Evolutionary conservation across 2,329 filamentous ascomycete species (phyloP).

Genomic region (Claviceps cyperi): DNA sequence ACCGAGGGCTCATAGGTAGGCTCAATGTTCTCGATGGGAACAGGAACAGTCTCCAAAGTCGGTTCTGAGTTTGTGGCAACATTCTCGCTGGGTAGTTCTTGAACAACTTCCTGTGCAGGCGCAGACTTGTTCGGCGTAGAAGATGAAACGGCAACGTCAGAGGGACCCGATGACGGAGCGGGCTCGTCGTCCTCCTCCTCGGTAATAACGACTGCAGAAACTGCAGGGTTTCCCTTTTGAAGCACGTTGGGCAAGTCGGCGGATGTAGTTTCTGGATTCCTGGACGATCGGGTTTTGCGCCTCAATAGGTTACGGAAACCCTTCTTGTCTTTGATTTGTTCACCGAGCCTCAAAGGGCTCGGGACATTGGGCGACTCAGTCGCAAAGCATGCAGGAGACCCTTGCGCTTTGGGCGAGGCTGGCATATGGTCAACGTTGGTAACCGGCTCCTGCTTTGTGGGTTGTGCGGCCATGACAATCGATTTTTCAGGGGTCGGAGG

Average conservation of each 20-base stretch:
- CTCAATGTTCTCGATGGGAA: slow-evolving; percentile 6
- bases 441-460: not conserved
- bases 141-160: not conserved
- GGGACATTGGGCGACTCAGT: not conserved
- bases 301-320: slow-evolving; percentile 52
- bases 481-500: not conserved
- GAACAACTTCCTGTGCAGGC: not conserved
- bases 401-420: slow-evolving; percentile 13
- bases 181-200: not conserved
- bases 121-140: not conserved
- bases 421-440: not conserved
- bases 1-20: slow-evolving; percentile 8
- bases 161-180: not conserved
- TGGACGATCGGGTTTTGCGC: slow-evolving; percentile 46
- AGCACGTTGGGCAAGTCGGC: slow-evolving; percentile 38
- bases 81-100: not conserved
- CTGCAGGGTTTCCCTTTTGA: slow-evolving; percentile 21
- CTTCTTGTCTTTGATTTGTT: slow-evolving; percentile 28
- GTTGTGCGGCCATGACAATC: not conserved
- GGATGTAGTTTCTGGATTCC: slow-evolving; percentile 38
- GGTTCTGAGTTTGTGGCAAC: not conserved
- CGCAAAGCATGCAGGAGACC: not conserved
- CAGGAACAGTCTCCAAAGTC: not conserved
- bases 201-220: slow-evolving; percentile 2
- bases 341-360: slow-evolving; percentile 31